Conservation (phyloP, 2,329 filamentous ascomycete genomes). For the Exophiala bonariae region DNA sequence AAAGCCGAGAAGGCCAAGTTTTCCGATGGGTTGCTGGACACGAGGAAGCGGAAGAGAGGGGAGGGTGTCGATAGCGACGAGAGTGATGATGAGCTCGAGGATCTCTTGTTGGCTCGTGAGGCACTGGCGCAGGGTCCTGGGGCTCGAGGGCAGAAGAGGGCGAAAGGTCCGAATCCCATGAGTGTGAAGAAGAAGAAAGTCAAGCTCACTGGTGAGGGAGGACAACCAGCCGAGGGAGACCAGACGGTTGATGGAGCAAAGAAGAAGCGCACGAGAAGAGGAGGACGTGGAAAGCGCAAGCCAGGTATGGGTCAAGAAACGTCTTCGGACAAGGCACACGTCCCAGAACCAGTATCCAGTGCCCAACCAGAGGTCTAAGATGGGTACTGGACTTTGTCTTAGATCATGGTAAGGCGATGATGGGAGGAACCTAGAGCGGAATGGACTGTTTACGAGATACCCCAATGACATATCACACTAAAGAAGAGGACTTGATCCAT, state of each 20-base stretch:
- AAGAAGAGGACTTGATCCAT: too few relatives aligned
- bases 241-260: conserved; percentile 22
- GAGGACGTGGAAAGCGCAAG: conserved; percentile 8
- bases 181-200: conserved; percentile 50
- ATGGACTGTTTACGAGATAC: too few relatives aligned
- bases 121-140: conserved; percentile 31
- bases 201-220: conserved; percentile 8
- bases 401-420: too few relatives aligned
- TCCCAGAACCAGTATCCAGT: too few relatives aligned
- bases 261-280: conserved; percentile 14
- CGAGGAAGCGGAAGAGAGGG: conserved; percentile 36
- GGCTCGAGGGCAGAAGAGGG: conserved; percentile 35
- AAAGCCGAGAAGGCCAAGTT: conserved; percentile 49
- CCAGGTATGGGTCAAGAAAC: background rate
- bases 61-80: conserved; percentile 29
- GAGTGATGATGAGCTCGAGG: conserved; percentile 16
- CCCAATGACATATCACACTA: too few relatives aligned
- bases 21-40: conserved; percentile 39
- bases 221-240: conserved; percentile 22
- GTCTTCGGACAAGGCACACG: too few relatives aligned
- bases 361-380: too few relatives aligned
- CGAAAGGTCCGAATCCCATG: conserved; percentile 49
- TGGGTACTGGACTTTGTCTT: too few relatives aligned
- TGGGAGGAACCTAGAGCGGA: too few relatives aligned
- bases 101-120: conserved; percentile 10